Evolutionary conservation across 345 rosid species (phyloP).

Genomic region (Linum lewisii): DNA sequence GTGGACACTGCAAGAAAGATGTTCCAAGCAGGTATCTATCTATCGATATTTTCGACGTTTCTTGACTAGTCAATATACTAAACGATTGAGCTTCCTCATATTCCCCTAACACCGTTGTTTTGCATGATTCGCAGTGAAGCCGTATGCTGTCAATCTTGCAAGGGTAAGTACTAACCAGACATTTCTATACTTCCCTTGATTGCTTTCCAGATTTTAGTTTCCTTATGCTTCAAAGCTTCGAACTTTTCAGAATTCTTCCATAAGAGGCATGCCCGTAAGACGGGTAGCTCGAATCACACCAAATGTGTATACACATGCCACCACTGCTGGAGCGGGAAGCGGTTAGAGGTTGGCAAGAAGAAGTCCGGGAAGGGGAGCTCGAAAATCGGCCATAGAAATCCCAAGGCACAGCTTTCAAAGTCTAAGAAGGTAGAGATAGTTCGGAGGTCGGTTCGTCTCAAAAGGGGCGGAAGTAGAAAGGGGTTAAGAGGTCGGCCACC

Average conservation of each 20-base stretch:
- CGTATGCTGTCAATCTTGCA: slow-evolving; percentile 69
- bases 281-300: slow-evolving; percentile 31
- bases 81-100: background rate
- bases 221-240: background rate
- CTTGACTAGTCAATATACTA: too few relatives aligned
- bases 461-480: slow-evolving; percentile 17
- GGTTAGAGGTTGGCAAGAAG: slow-evolving; percentile 20
- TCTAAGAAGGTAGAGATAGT: slow-evolving; percentile 22
- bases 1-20: slow-evolving; percentile 82
- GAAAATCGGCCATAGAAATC: slow-evolving; percentile 26
- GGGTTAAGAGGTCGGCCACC: slow-evolving; percentile 6
- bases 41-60: too few relatives aligned
- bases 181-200: background rate
- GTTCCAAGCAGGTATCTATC: slow-evolving; percentile 49
- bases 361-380: slow-evolving; percentile 26
- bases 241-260: slow-evolving; percentile 57
- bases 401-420: slow-evolving; percentile 32
- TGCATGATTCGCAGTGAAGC: slow-evolving; percentile 60
- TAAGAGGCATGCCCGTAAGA: slow-evolving; percentile 61
- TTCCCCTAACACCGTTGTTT: background rate
- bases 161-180: slow-evolving; percentile 37
- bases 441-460: slow-evolving; percentile 22
- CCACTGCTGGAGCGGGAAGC: slow-evolving; percentile 42
- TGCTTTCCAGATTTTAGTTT: background rate
- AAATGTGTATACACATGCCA: slow-evolving; percentile 51